A percentile compares a stretch with the other conserved stretches of the same genome.
Evolutionary conservation across 139 green algal species (phyloP).

Genomic region (Pleodorina starrii): DNA sequence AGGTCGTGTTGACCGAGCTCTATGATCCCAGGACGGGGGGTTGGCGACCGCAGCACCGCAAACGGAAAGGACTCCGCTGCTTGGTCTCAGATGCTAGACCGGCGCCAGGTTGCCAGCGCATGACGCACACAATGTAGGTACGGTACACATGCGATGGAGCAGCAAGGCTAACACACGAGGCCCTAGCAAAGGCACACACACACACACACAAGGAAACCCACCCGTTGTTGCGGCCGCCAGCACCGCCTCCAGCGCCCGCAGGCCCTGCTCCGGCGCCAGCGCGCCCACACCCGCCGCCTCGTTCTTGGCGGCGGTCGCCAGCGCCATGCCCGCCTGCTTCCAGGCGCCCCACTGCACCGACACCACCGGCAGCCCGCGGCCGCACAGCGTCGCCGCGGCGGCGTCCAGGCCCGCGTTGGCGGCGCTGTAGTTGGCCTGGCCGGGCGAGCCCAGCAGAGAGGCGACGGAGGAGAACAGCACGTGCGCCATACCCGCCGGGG

Average conservation of each 20-base stretch:
- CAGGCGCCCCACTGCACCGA: slow-evolving; percentile 85
- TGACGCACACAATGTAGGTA: too few species aligned
- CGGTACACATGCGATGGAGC: too few species aligned
- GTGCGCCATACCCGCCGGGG: slow-evolving; percentile 12
- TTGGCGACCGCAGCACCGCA: too few species aligned
- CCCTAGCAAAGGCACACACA: too few species aligned
- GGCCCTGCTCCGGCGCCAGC: slow-evolving; percentile 60
- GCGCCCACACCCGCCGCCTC: slow-evolving; percentile 73
- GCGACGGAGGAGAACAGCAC: slow-evolving; percentile 90
- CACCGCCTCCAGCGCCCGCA: slow-evolving; percentile 65
- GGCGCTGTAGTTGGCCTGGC: slow-evolving; percentile 87
- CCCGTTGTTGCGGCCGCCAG: slow-evolving; percentile 29
- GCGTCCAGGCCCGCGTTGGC: slow-evolving; percentile 74
- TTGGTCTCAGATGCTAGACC: too few species aligned
- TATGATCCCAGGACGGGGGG: too few species aligned
- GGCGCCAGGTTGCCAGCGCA: too few species aligned
- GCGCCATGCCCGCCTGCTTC: slow-evolving; percentile 73
- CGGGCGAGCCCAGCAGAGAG: slow-evolving; percentile 83
- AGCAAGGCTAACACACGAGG: too few species aligned
- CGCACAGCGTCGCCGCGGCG: not conserved
- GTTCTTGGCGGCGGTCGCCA: slow-evolving; percentile 64
- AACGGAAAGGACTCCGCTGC: too few species aligned
- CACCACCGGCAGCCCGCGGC: slow-evolving; percentile 42
- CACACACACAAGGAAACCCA: too few species aligned
- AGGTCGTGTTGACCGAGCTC: too few species aligned